Evolutionary conservation across 495 filamentous ascomycete species (phyloP).

Genomic region (Amniculicola lignicola): DNA sequence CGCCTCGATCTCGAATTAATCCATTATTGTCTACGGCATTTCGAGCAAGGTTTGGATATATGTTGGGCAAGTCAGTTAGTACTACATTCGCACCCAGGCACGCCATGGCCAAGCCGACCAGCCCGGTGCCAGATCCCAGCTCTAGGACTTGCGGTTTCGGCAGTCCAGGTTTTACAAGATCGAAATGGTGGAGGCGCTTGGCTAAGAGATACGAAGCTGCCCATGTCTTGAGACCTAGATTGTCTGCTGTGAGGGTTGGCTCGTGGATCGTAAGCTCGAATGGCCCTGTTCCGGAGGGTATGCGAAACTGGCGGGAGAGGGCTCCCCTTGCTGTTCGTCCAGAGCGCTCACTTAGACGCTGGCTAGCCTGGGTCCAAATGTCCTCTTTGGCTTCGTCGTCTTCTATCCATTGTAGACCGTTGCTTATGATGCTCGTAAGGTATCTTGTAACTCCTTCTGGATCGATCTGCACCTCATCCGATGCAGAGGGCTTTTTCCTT

Average conservation of each 20-base stretch:
- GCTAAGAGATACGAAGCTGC: slow-evolving; percentile 82
- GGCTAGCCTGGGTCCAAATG: slow-evolving; percentile 76
- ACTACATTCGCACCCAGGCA: slow-evolving; percentile 44
- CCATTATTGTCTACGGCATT: slow-evolving; percentile 57
- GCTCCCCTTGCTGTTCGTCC: slow-evolving; percentile 80
- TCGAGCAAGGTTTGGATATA: slow-evolving; percentile 61
- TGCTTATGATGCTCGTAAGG: slow-evolving; percentile 73
- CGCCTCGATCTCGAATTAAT: slow-evolving; percentile 17
- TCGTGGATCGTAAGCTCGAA: slow-evolving; percentile 74
- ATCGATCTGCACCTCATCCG: slow-evolving; percentile 27
- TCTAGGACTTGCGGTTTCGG: slow-evolving; percentile 49
- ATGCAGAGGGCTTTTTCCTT: neutral
- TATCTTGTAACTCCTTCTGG: slow-evolving; percentile 51
- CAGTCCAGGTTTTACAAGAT: slow-evolving; percentile 22
- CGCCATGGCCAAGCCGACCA: slow-evolving; percentile 55
- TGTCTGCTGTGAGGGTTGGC: slow-evolving; percentile 79
- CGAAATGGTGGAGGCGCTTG: slow-evolving; percentile 59
- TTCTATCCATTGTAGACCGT: slow-evolving; percentile 68
- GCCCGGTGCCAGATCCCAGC: slow-evolving; percentile 63
- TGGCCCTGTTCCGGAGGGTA: slow-evolving; percentile 47
- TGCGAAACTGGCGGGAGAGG: slow-evolving; percentile 69
- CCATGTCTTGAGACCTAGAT: slow-evolving; percentile 92
- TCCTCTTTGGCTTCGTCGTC: slow-evolving; percentile 67
- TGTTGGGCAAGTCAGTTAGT: slow-evolving; percentile 69
- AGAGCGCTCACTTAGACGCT: slow-evolving; percentile 76